phyloP scores from a whole-genome alignment of 768 basidiomycete species.

The Rhodotorula babjevae region DNA sequence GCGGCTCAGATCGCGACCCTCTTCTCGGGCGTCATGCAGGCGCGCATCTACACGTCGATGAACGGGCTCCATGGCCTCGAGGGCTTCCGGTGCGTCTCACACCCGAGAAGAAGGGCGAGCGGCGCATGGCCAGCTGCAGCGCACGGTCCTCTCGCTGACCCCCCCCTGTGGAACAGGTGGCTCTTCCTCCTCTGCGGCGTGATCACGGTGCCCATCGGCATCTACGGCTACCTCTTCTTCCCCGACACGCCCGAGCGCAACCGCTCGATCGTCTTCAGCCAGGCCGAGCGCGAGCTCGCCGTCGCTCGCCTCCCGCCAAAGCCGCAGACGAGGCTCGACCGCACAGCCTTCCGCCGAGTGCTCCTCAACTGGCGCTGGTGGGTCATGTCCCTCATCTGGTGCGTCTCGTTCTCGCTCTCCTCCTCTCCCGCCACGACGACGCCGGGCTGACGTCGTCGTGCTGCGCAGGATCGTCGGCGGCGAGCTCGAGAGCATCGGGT shows the following conservation, averaged over 20 bases:
- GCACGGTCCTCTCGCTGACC: no score
- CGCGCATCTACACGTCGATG: constrained; percentile 56
- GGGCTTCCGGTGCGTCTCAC: constrained; percentile 14
- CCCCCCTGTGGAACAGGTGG: neutral
- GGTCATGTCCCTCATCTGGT: constrained; percentile 22
- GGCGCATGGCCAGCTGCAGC: no score
- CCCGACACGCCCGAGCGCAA: constrained; percentile 67
- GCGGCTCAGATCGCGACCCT: constrained; percentile 61
- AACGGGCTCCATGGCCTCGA: constrained; percentile 23
- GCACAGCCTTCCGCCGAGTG: constrained; percentile 27
- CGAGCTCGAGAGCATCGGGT: constrained; percentile 18
- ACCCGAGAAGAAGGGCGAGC: no score
- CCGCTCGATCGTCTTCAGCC: constrained; percentile 53
- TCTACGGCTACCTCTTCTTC: constrained; percentile 53
- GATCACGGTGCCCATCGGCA: constrained; percentile 49
- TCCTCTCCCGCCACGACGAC: neutral
- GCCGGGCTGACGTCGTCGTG: no score
- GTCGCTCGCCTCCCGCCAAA: constrained; percentile 33
- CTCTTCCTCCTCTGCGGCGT: constrained; percentile 63
- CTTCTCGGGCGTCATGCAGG: constrained; percentile 57
- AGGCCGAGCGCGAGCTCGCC: constrained; percentile 39
- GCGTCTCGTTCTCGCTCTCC: neutral
- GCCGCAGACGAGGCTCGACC: constrained; percentile 15
- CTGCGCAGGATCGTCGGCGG: constrained; percentile 22
- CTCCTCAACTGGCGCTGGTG: constrained; percentile 16